phyloP scores from a whole-genome alignment of 441 rosid genomes.

The Hypseocharis bilobata region DNA sequence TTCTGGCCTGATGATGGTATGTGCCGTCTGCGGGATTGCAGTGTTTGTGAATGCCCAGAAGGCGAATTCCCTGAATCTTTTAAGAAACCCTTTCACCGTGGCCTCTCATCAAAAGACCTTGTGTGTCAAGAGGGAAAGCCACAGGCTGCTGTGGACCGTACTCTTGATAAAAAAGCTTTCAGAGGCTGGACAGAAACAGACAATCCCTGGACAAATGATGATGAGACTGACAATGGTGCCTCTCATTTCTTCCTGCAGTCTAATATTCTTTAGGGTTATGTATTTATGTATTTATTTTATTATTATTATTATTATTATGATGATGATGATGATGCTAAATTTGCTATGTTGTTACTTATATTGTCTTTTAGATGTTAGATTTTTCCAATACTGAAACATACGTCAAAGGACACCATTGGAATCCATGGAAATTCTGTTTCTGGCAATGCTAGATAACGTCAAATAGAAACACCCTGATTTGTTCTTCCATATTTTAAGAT shows the following conservation, averaged over 20 bases:
- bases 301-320: too few relatives aligned
- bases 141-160: conserved; percentile 73
- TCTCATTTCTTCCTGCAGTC: background rate
- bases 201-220: conserved; percentile 91
- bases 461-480: background rate
- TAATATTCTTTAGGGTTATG: too few relatives aligned
- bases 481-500: background rate
- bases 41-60: conserved; percentile 89
- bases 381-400: background rate
- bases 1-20: conserved; percentile 97
- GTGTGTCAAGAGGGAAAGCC: conserved; percentile 90
- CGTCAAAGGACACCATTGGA: background rate
- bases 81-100: conserved; percentile 39
- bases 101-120: conserved; percentile 53
- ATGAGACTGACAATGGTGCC: conserved; percentile 79
- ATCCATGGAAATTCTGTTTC: background rate
- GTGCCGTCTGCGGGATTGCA: conserved; percentile 86
- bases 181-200: conserved; percentile 77
- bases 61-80: conserved; percentile 72
- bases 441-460: background rate
- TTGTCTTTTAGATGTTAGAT: background rate
- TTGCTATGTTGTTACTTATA: background rate
- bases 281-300: background rate
- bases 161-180: conserved; percentile 57
- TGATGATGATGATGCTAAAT: too few relatives aligned